Base-by-base conservation (phyloP, 495 filamentous ascomycete genomes). In the Aspergillus olivimuriae region DNA sequence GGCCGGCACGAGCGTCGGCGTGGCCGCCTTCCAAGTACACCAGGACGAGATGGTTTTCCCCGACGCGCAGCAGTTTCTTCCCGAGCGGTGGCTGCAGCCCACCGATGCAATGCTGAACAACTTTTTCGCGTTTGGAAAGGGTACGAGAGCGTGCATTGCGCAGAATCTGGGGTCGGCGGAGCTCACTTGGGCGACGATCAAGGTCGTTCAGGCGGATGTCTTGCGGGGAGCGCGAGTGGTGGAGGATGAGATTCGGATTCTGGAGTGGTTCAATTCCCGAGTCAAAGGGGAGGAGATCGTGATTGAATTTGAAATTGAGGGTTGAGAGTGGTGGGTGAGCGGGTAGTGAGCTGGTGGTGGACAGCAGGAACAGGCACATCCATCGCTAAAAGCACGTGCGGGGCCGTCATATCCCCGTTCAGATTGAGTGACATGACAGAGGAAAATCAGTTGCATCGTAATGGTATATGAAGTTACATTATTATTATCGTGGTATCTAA, bases 221-320 rank as follows among this genome's bases (percentile, higher is more conserved):
- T 51, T 78, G 8, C 47, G 53, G 6, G 72, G 69, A 8, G 68
- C 73, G 2, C 60, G 42, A 28, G 46, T 53, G 10, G 51, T 61
- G 11, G 41, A 57, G 20, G 56, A 66, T 18, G 42, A 53, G 23
- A 66, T 77, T 34, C 63, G 70, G 48, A 62, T 72, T 21, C 47
- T 53, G 36, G 65, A 78, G 46, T 77, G 73, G 73, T 78, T 78
- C 36, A 75, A 75, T 47, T 63, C 61, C 4, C 58, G 47, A 19
- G 49, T 65, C 15, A 58, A 55, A 31, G 59, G 53, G 11, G 53
- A 56, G 23, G 24, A 52, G 28, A 60, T 66, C 34, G 23, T 55
- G 28, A 48, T 60, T 5, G 41, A 46, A 42, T 53, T 56, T 38
- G 42, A 31, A n/a, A n/a, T n/a, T 28, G 24, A 5, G 6, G 24